Evolutionary conservation across 2,329 filamentous ascomycete species (phyloP), one percentile per base, ranked within the genome.

Genomic region (Teratosphaeria viscida): DNA sequence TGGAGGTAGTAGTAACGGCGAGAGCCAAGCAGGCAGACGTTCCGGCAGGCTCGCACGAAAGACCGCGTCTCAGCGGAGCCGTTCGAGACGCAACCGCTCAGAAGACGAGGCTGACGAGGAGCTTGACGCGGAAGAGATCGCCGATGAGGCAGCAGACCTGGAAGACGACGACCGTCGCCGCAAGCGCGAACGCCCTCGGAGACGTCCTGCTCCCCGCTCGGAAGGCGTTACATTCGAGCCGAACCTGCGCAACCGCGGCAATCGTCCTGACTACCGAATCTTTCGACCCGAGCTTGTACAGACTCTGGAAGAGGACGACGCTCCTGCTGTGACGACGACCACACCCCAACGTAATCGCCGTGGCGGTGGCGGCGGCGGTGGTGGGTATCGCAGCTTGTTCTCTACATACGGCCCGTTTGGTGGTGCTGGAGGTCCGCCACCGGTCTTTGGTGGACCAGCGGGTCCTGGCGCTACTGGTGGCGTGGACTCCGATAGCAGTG

Each of bases 331-430:
- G 5, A 83, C 89, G 7, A 87, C 88, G 3, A 85, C 57, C 12
- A 70, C 68, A 27, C 68, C 65, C 26, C 88, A 43, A 83, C 85
- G 86, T 59, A 83, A 84, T 62, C 84, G 84, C 64, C 84, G 88
- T 54, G 83, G 64, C 27, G 82, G 84, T 54, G 82, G 78, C 56
- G 66, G 85, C 37, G 82, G 84, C 53, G 82, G 78, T 56, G 85
- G 81, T 43, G 81, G 78, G 34, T 90, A 92, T 70, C 87, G 91
- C 56, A 89, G 82, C 60, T 80, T 97, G 35, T 92, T 95, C 74
- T 91, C 90, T 26, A 95, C 91, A 0, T 90, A 87, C 70, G 94
- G 94, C 8, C 94, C 94, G 2, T 97, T 99, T 73, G 94, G 91
- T 60, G 91, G 94, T 52, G 89, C 88, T 54, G 85, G 86, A 52